Base-by-base conservation (phyloP, 306 rosid genomes). In the Fragaria nilgerrensis region DNA sequence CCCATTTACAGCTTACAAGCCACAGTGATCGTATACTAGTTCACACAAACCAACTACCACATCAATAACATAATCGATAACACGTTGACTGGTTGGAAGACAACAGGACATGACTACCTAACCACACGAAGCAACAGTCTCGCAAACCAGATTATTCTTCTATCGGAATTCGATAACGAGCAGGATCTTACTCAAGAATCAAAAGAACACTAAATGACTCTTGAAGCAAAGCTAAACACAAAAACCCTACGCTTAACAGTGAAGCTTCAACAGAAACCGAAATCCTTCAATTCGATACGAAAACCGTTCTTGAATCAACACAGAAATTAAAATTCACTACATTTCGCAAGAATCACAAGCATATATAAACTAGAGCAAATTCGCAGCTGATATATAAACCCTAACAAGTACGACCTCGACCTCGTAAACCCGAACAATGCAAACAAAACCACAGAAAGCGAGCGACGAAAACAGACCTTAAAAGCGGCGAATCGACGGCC, bases 361-460 rank as follows among this genome's bases (percentile, higher is more conserved):
- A 65, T 8, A 48, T 8, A 22, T 12, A 32, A 16, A 64, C 13
- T 22, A 41, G 3, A 43, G 29, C 32, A 27, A 61, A 59, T 2
- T 43, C 58, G 9, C 47, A 23, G 44, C 32, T 29, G 65, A 29
- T 62, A 29, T n/a, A 43, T 29, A 59, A 61, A 59, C 71, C 61
- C 61, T 68, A 68, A 53, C 29, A 0, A 37, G 7, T 14, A 19
- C 0, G 29, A 16, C 25, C 48, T 37, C 25, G 13, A 20, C 29
- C 45, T 32, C 41, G 0, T 8, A 66, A 78, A 72, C 76, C 73
- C 70, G 45, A 80, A 43, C 49, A 53, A 59, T 8, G 11, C 14
- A 22, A 44, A 41, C 34, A 37, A 8, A 10, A 11, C 41, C 0
- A 72, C 19, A 19, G 23, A 72, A 22, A 70, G 68, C 36, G 59